Base-by-base conservation (phyloP, 73 alveolate genomes). In the Paraurostyla sp. region DNA sequence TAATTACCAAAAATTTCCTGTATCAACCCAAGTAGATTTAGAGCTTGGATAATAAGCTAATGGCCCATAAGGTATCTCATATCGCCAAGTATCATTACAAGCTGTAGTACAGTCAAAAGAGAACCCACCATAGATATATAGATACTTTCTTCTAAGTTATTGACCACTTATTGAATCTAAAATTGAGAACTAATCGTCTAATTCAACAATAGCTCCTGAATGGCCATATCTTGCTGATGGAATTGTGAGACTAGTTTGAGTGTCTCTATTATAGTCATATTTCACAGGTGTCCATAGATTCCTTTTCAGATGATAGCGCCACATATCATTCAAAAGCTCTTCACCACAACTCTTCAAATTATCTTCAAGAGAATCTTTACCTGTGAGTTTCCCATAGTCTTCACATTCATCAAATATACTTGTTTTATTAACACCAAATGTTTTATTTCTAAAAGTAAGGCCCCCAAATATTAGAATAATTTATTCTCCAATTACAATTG, bases 91-190 rank as follows among this genome's bases (percentile, higher is more conserved):
- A 58, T 93, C 97, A 30, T 73, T 27, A 58, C 97, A 93, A 0
- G 95, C 95, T n/a, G 90, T 78, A 23, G 92, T 83, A 45, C 97
- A 93, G 22, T 93, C 97, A 50, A 65, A 90, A 9, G 91, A 68
- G 56, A 93, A 93, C 15, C 97, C 97, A 6, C 97, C 97, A 76
- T 93, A 90, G 29, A 93, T 76, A 65, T 93, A 93, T 88, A 93
- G 52, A 45, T 27, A 93, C 52, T 93, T 76, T 75, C 94, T 56
- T 18, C 48, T 78, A 4, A 76, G 71, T 7, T 51, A n/a, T 27
- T 58, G 27, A n/a, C 65, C 69, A 27, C 27, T 56, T 9, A 60
- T 60, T 15, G 15, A 51, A 36, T 78, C 83, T 23, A 81, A n/a
- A 0, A 57, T 40, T 0, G 83, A 9, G 20, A 90, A 91, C 27